Evolutionary conservation across 176 grass and related monocot species (phyloP).

Genomic region (Phyllostachys edulis): DNA sequence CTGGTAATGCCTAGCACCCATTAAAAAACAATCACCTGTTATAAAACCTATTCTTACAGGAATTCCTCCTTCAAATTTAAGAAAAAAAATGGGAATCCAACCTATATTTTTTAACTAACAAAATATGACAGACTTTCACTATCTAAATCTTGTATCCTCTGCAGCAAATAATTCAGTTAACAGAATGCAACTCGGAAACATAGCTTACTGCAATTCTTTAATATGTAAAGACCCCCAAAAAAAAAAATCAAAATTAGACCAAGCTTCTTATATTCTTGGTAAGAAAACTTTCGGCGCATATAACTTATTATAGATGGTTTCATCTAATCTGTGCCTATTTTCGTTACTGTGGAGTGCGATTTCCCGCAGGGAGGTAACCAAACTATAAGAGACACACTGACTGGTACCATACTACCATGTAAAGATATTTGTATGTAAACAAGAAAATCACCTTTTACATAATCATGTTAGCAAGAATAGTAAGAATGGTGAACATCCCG

Average conservation of each 20-base stretch:
- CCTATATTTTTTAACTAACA: background rate
- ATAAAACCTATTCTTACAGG: background rate
- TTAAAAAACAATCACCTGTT: background rate
- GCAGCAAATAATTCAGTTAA: background rate
- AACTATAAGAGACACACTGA: background rate
- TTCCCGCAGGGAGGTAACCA: background rate
- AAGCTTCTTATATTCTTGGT: background rate
- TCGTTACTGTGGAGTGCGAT: background rate
- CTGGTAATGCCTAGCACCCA: background rate
- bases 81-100: background rate
- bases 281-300: background rate
- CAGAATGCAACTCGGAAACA: background rate
- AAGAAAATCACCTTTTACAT: slow-evolving; percentile 75
- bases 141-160: background rate
- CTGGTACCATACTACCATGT: background rate
- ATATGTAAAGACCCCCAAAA: background rate
- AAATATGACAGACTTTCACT: background rate
- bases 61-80: background rate
- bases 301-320: slow-evolving; percentile 13
- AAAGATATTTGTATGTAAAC: slow-evolving; percentile 7
- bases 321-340: background rate
- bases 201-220: slow-evolving; percentile 8
- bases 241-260: background rate
- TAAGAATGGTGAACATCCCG: slow-evolving; percentile 96
- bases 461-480: slow-evolving; percentile 93